These are phyloP conservation scores for Ichthyophthirius multifiliis DNA, from an alignment of 169 alveolate genomes.

Conservation along the genomic window DNA sequence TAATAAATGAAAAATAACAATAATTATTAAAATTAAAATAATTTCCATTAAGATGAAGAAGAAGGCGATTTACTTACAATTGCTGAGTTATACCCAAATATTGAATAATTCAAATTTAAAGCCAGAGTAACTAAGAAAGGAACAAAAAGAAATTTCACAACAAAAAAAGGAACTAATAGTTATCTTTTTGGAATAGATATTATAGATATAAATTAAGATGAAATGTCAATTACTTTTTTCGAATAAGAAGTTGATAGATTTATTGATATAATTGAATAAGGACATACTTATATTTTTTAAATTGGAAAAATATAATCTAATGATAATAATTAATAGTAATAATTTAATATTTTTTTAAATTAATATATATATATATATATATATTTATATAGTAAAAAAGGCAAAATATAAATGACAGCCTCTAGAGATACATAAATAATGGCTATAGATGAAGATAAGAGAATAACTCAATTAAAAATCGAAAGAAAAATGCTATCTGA, in stretches of 20 bases:
- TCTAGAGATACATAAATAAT: neutral
- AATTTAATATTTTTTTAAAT: neutral
- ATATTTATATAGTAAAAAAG: neutral
- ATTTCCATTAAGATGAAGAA: neutral
- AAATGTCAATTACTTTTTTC: neutral
- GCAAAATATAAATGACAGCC: neutral
- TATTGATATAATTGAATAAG: neutral
- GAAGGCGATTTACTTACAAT: neutral
- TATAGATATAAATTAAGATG: neutral
- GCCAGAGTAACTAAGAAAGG: slow-evolving; percentile 3
- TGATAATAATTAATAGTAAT: neutral
- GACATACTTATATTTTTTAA: neutral
- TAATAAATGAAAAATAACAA: neutral
- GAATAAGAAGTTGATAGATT: neutral
- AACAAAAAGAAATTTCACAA: neutral
- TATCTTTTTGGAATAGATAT: neutral
- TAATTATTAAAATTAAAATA: neutral
- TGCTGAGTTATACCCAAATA: neutral
- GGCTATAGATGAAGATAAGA: neutral
- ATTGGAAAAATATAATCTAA: neutral
- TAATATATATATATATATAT: too few species aligned
- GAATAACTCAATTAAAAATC: neutral
- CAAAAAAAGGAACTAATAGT: neutral
- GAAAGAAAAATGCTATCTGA: neutral
- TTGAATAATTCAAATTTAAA: neutral